A percentile compares a stretch with the other conserved stretches of the same genome.
These are phyloP conservation scores for Oryza glaberrima DNA, from an alignment of 176 grass and related monocot species.

Conservation along the genomic window DNA sequence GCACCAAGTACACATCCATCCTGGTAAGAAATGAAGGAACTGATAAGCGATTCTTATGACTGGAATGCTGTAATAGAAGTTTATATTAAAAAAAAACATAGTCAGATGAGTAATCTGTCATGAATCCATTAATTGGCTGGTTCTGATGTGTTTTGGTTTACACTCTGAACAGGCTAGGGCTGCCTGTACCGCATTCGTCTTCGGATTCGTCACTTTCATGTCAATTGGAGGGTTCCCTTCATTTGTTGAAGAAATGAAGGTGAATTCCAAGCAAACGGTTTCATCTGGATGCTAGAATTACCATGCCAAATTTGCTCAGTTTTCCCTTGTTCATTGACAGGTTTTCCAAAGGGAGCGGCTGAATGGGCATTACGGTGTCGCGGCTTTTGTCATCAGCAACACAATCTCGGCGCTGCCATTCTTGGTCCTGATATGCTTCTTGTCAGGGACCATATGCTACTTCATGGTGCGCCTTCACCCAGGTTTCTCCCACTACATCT, in stretches of 20 bases:
- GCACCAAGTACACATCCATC: conserved; percentile 89
- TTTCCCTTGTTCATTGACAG: conserved; percentile 37
- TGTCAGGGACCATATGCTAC: conserved; percentile 91
- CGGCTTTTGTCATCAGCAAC: conserved; percentile 90
- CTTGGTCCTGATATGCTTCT: conserved; percentile 83
- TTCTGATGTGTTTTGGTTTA: conserved; percentile 27
- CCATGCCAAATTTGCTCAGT: conserved; percentile 29
- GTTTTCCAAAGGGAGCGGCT: conserved; percentile 96
- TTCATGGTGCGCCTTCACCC: conserved; percentile 93
- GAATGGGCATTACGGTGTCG: conserved; percentile 94
- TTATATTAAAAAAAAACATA: background rate
- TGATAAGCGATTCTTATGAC: background rate
- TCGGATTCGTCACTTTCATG: conserved; percentile 99
- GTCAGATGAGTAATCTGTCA: background rate
- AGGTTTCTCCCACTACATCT: conserved; percentile 83
- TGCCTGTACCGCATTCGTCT: conserved; percentile 84
- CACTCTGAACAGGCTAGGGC: conserved; percentile 64
- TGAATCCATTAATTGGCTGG: background rate
- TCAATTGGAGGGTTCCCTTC: conserved; percentile 99
- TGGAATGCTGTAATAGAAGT: background rate
- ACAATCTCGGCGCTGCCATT: conserved; percentile 91
- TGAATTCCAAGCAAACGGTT: conserved; percentile 32
- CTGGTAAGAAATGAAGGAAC: conserved; percentile 56
- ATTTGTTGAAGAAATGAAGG: conserved; percentile 99
- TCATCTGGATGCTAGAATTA: background rate